Percentiles rank a stretch among this genome's conserved stretches.
Conservation (phyloP, 495 filamentous ascomycete genomes). For the Immersiella caudata region DNA sequence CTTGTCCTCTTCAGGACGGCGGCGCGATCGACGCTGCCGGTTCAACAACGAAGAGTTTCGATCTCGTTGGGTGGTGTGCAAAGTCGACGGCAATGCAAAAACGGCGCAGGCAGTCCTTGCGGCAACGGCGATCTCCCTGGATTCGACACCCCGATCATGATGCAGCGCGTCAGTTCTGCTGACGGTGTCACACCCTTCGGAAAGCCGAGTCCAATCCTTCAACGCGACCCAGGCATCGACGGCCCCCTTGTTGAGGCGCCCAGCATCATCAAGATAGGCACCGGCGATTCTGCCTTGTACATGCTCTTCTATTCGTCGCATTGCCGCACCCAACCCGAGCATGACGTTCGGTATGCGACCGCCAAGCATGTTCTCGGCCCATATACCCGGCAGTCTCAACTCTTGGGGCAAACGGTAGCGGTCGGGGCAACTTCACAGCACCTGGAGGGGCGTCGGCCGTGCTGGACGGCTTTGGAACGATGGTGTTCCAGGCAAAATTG, state of each 20-base stretch:
- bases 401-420: background rate
- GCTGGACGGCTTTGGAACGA: too few species aligned
- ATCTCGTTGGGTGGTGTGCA: conserved; percentile 60
- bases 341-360: conserved; percentile 58
- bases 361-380: background rate
- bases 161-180: conserved; percentile 52
- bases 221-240: conserved; percentile 53
- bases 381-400: background rate
- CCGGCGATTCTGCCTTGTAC: conserved; percentile 34
- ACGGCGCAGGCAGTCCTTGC: conserved; percentile 60
- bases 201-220: conserved; percentile 54
- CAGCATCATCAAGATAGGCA: conserved; percentile 52
- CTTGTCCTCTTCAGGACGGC: conserved; percentile 53
- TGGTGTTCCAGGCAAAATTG: too few species aligned
- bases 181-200: conserved; percentile 59
- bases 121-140: conserved; percentile 54
- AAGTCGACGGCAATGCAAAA: conserved; percentile 62
- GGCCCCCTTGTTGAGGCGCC: conserved; percentile 66
- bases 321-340: conserved; percentile 54
- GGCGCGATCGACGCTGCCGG: conserved; percentile 62
- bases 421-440: background rate
- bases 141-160: conserved; percentile 58
- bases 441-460: background rate
- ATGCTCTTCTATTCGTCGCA: conserved; percentile 64
- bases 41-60: conserved; percentile 54